Percentiles rank a stretch among this genome's conserved stretches.
These are phyloP conservation scores for Tylopilus balloui DNA, from an alignment of 768 basidiomycete species.

Conservation along the genomic window DNA sequence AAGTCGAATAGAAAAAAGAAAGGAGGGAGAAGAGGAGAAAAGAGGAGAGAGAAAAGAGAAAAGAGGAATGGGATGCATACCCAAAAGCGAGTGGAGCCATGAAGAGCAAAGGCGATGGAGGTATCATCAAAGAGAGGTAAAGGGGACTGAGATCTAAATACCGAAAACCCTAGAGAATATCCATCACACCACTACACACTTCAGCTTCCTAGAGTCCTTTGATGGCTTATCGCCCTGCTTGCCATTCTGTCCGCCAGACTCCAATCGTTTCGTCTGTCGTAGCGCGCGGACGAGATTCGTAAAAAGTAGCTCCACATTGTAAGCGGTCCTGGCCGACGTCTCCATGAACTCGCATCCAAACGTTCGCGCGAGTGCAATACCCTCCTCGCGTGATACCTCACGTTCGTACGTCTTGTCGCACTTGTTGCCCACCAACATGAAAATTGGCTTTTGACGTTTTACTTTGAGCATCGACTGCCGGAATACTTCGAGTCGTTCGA, in stretches of 20 bases:
- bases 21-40: background rate
- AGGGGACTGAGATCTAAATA: constrained; percentile 61
- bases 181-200: constrained; percentile 79
- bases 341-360: constrained; percentile 95
- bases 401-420: constrained; percentile 88
- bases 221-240: constrained; percentile 36
- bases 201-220: constrained; percentile 47
- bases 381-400: constrained; percentile 90
- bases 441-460: constrained; percentile 78
- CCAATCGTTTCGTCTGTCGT: constrained; percentile 58
- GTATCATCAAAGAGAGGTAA: constrained; percentile 82
- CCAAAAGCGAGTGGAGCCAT: constrained; percentile 23
- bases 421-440: constrained; percentile 97
- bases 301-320: constrained; percentile 90
- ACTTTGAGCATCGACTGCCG: constrained; percentile 87
- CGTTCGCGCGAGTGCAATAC: constrained; percentile 69
- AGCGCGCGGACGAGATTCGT: constrained; percentile 80
- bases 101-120: constrained; percentile 36
- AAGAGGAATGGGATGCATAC: constrained; percentile 21
- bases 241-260: constrained; percentile 46
- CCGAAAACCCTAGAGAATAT: constrained; percentile 55
- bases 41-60: background rate
- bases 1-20: constrained; percentile 17
- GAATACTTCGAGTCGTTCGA: constrained; percentile 86
- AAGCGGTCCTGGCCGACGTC: constrained; percentile 92